Percentiles rank a stretch among this genome's conserved stretches.
These are phyloP conservation scores for Geotrichum ghanense DNA, from an alignment of 805 yeast species.

Conservation along the genomic window DNA sequence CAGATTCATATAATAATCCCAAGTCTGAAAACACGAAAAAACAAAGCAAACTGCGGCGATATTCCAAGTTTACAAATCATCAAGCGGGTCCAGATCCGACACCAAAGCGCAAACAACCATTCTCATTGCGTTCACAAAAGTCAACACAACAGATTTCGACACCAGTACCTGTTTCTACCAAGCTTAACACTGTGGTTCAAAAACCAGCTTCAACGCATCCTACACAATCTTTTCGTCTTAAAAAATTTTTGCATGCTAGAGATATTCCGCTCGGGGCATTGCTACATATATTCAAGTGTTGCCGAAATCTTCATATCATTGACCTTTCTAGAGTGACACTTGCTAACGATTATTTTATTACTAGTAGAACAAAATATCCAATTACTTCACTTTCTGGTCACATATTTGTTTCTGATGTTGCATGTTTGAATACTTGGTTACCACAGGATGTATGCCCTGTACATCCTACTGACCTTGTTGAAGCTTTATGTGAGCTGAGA, in stretches of 20 bases:
- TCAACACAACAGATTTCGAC: too few relatives aligned
- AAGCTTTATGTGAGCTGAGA: slow-evolving; percentile 21
- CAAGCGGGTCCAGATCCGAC: background rate
- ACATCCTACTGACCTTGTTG: slow-evolving; percentile 16
- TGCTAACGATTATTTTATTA: slow-evolving; percentile 49
- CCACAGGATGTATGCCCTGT: slow-evolving; percentile 18
- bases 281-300: slow-evolving; percentile 54
- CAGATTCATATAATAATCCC: slow-evolving; percentile 1
- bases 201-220: slow-evolving; percentile 1
- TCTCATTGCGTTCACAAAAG: background rate
- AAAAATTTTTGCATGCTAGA: slow-evolving; percentile 51
- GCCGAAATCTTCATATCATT: slow-evolving; percentile 46
- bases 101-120: background rate
- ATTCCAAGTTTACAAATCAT: background rate
- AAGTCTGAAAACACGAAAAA: slow-evolving; percentile 4
- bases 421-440: slow-evolving; percentile 21
- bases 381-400: slow-evolving; percentile 12
- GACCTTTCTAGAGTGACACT: slow-evolving; percentile 53
- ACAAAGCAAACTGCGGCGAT: background rate
- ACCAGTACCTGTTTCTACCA: too few relatives aligned
- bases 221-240: slow-evolving; percentile 31
- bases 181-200: background rate
- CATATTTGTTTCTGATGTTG: slow-evolving; percentile 28
- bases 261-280: slow-evolving; percentile 75
- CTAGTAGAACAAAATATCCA: slow-evolving; percentile 8